Evolutionary conservation across 2,329 filamentous ascomycete species (phyloP).

Genomic region (Sporothrix protearum): DNA sequence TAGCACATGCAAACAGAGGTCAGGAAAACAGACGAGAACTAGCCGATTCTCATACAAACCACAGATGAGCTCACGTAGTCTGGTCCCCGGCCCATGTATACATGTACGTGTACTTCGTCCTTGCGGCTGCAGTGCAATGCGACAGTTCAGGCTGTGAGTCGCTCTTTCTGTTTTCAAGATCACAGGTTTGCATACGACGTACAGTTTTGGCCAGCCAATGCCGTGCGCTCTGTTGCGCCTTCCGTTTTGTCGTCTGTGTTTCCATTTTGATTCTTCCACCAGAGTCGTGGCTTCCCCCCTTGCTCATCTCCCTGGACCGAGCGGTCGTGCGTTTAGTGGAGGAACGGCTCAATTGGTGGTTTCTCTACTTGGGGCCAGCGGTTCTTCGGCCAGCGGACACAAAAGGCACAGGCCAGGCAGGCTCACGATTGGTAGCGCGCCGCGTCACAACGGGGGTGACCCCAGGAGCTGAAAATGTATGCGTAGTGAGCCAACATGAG

Average conservation of each 20-base stretch:
- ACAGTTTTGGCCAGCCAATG: neutral
- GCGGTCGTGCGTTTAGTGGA: conserved; percentile 4
- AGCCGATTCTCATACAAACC: neutral
- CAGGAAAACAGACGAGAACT: neutral
- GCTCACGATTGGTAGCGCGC: neutral
- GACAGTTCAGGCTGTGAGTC: neutral
- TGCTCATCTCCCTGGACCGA: conserved; percentile 9
- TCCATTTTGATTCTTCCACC: neutral
- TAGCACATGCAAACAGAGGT: neutral
- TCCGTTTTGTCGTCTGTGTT: neutral
- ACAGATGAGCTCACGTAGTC: conserved; percentile 1
- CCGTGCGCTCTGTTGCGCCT: neutral
- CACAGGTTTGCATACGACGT: too few relatives aligned
- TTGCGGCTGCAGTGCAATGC: neutral
- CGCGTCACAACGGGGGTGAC: conserved; percentile 7
- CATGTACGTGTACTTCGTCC: too few relatives aligned
- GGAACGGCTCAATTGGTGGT: neutral
- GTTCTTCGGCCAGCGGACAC: neutral
- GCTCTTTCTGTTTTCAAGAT: neutral
- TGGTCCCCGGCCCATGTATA: too few relatives aligned
- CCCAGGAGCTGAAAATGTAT: conserved; percentile 21
- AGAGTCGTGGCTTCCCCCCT: neutral
- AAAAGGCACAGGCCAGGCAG: neutral
- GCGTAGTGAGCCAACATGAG: neutral
- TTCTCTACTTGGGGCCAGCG: neutral